phyloP scores from a whole-genome alignment of 73 alveolate species.

The Stentor coeruleus region DNA sequence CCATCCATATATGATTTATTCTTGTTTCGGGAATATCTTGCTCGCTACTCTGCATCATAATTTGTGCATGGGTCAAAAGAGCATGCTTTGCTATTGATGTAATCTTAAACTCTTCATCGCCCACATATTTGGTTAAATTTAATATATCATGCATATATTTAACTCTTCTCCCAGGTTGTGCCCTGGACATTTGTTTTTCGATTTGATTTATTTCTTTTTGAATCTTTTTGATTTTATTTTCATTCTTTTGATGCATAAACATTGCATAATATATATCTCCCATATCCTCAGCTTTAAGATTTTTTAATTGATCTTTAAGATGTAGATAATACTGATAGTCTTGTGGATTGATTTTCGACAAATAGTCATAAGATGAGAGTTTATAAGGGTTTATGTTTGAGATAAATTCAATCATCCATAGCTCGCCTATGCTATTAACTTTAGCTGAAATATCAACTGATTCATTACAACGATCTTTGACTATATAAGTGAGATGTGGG shows the following conservation, averaged over 20 bases:
- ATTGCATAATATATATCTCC: not conserved
- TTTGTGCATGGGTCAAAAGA: not conserved
- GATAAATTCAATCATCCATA: not conserved
- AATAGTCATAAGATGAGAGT: not conserved
- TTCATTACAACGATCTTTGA: not conserved
- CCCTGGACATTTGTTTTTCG: not conserved
- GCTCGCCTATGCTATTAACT: not conserved
- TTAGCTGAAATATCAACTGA: not conserved
- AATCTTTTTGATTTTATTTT: too few relatives aligned
- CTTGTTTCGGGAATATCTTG: not conserved
- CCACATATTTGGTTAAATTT: not conserved
- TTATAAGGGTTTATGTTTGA: not conserved
- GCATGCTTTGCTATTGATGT: slow-evolving; percentile 9
- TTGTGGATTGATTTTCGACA: not conserved
- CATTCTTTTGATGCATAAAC: not conserved
- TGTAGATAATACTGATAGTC: not conserved
- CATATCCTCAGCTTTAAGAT: not conserved
- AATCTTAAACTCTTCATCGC: not conserved
- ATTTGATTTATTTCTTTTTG: too few relatives aligned
- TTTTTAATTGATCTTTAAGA: not conserved
- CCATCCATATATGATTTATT: not conserved
- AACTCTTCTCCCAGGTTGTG: not conserved
- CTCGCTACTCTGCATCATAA: not conserved
- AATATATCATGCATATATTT: too few relatives aligned
- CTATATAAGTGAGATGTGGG: not conserved